Conservation (phyloP, 352 stramenopile genomes). For the Ophiocytium majus region DNA sequence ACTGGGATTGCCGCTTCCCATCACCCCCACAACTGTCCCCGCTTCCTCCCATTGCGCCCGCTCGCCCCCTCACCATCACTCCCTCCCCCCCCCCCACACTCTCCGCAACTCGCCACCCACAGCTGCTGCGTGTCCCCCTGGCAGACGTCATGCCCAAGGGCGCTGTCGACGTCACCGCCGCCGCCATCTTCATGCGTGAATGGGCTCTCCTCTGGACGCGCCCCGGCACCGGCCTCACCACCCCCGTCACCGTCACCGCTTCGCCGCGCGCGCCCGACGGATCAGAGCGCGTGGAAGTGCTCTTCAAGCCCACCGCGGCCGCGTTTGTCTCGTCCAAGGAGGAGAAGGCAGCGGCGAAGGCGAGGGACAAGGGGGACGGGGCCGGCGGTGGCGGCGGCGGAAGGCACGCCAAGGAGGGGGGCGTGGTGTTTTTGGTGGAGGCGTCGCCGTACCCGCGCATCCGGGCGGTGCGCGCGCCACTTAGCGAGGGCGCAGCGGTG, state of each 20-base stretch:
- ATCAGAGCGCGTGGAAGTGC: neutral
- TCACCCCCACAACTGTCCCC: too few species aligned
- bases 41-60: too few species aligned
- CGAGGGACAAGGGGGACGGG: constrained; percentile 3
- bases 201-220: constrained; percentile 50
- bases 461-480: constrained; percentile 28
- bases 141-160: constrained; percentile 24
- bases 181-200: constrained; percentile 46
- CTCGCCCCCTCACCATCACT: too few species aligned
- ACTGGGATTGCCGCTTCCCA: too few species aligned
- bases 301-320: constrained; percentile 42
- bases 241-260: constrained; percentile 18
- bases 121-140: constrained; percentile 31
- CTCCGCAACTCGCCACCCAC: neutral
- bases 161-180: constrained; percentile 23
- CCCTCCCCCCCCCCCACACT: too few species aligned
- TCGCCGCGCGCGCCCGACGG: neutral
- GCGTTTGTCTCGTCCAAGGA: constrained; percentile 49
- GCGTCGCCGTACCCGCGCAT: constrained; percentile 43
- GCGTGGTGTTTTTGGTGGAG: constrained; percentile 38
- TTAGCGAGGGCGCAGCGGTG: constrained; percentile 28
- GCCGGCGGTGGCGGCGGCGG: constrained; percentile 10
- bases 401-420: constrained; percentile 28
- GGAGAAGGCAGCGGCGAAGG: constrained; percentile 34
- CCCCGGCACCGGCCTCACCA: constrained; percentile 46